Conservation (phyloP, 202 grass and related monocot genomes). For the Setaria italica region DNA sequence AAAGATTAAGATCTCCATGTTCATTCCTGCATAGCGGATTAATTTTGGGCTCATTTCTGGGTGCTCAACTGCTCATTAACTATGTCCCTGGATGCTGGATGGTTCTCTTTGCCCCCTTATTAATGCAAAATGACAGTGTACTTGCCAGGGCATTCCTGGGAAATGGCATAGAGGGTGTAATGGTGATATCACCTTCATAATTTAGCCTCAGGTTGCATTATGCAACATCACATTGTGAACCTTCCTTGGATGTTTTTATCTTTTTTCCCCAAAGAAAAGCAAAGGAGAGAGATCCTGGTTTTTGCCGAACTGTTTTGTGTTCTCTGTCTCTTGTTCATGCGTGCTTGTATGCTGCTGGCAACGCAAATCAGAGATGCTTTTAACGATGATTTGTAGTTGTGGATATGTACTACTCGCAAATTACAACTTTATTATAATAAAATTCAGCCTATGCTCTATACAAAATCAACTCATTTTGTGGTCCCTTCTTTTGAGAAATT, state of each 20-base stretch:
- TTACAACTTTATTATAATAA: too few species aligned
- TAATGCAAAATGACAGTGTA: conserved; percentile 27
- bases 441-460: too few species aligned
- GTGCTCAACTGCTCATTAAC: background rate
- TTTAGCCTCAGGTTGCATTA: conserved; percentile 28
- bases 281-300: background rate
- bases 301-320: background rate
- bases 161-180: conserved; percentile 37
- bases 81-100: conserved; percentile 19
- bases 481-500: too few species aligned
- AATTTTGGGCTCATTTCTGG: conserved; percentile 44
- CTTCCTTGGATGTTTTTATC: conserved; percentile 11
- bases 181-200: conserved; percentile 29
- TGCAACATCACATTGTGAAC: conserved; percentile 40
- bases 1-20: conserved; percentile 70
- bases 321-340: background rate
- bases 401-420: too few species aligned
- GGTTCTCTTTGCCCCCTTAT: conserved; percentile 13
- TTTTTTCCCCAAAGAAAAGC: background rate
- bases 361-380: too few species aligned
- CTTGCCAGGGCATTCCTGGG: conserved; percentile 32
- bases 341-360: background rate
- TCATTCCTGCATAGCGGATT: conserved; percentile 20
- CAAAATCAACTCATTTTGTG: too few species aligned
- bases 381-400: too few species aligned